phyloP scores from a whole-genome alignment of 2,329 filamentous ascomycete species.

The Botrytis deweyae region DNA sequence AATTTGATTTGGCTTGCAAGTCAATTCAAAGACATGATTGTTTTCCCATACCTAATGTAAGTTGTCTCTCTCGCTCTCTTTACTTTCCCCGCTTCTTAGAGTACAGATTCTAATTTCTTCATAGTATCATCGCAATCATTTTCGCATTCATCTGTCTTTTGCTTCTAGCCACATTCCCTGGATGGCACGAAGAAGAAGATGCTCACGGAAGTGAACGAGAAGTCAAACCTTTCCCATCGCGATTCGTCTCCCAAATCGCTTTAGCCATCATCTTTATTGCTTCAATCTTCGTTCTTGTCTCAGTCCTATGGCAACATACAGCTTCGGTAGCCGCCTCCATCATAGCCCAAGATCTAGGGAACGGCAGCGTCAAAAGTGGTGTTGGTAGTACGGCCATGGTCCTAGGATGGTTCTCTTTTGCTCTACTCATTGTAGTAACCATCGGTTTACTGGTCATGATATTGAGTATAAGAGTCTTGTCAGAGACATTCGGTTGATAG shows the following conservation, averaged over 20 bases:
- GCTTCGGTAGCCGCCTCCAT: constrained; percentile 93
- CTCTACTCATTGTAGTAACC: constrained; percentile 88
- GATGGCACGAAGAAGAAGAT: constrained; percentile 92
- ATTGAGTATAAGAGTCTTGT: constrained; percentile 80
- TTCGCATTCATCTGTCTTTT: constrained; percentile 96
- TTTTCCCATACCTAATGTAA: constrained; percentile 94
- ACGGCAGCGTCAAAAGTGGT: constrained; percentile 81
- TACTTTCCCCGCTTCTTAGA: not conserved
- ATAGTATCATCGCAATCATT: constrained; percentile 92
- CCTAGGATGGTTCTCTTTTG: constrained; percentile 95
- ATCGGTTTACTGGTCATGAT: constrained; percentile 97
- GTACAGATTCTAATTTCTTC: constrained; percentile 24
- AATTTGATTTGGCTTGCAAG: constrained; percentile 96
- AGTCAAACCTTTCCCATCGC: constrained; percentile 89
- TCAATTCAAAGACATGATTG: constrained; percentile 97
- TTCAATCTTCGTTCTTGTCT: constrained; percentile 71
- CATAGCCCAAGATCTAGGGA: constrained; percentile 89
- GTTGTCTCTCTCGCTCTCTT: constrained; percentile 41
- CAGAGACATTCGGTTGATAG: constrained; percentile 47
- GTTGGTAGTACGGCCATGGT: constrained; percentile 96
- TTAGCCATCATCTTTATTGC: constrained; percentile 86
- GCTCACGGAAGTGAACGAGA: constrained; percentile 79
- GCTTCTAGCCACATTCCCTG: constrained; percentile 92
- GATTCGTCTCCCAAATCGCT: constrained; percentile 88
- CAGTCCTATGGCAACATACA: constrained; percentile 86